Conservation (phyloP, 1,284 basidiomycete species). For the Laetiporus sulphureus region DNA sequence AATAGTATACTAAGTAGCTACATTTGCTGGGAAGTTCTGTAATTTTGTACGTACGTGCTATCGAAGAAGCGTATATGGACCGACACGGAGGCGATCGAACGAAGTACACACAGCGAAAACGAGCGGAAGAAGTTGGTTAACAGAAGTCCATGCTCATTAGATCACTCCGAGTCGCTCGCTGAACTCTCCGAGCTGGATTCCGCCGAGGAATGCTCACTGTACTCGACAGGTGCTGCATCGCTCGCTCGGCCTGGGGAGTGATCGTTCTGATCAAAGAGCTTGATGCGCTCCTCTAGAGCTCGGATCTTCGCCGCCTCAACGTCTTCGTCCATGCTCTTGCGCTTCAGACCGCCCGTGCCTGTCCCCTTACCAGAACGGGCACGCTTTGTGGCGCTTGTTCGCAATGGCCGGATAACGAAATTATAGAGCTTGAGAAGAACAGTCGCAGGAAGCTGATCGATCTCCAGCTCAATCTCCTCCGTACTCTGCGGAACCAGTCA, state of each 20-base stretch:
- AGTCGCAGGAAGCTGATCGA: slow-evolving; percentile 77
- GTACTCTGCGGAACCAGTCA: slow-evolving; percentile 56
- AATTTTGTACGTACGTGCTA: slow-evolving; percentile 28
- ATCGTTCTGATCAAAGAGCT: slow-evolving; percentile 55
- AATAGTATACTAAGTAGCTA: slow-evolving; percentile 30
- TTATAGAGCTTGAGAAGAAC: slow-evolving; percentile 92
- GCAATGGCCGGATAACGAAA: slow-evolving; percentile 78
- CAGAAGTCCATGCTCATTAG: slow-evolving; percentile 4
- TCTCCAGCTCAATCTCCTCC: slow-evolving; percentile 96
- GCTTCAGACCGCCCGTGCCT: slow-evolving; percentile 80
- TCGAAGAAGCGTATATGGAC: slow-evolving; percentile 9
- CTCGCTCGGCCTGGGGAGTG: slow-evolving; percentile 24
- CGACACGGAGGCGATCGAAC: slow-evolving; percentile 3
- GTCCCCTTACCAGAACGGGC: slow-evolving; percentile 67
- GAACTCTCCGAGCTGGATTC: slow-evolving; percentile 75
- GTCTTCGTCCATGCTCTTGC: slow-evolving; percentile 90
- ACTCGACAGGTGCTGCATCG: slow-evolving; percentile 35
- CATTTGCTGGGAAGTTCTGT: slow-evolving; percentile 25
- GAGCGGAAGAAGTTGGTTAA: slow-evolving; percentile 16
- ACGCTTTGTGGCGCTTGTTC: slow-evolving; percentile 53
- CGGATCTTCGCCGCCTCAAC: slow-evolving; percentile 87
- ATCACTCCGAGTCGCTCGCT: slow-evolving; percentile 76
- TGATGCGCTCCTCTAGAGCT: slow-evolving; percentile 76
- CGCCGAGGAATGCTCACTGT: slow-evolving; percentile 62
- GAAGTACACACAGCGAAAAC: slow-evolving; percentile 7